Evolutionary conservation across 352 stramenopile genomes (phyloP), one percentile per base, ranked within the genome.

Genomic region (Globisporangium uncinulatum): DNA sequence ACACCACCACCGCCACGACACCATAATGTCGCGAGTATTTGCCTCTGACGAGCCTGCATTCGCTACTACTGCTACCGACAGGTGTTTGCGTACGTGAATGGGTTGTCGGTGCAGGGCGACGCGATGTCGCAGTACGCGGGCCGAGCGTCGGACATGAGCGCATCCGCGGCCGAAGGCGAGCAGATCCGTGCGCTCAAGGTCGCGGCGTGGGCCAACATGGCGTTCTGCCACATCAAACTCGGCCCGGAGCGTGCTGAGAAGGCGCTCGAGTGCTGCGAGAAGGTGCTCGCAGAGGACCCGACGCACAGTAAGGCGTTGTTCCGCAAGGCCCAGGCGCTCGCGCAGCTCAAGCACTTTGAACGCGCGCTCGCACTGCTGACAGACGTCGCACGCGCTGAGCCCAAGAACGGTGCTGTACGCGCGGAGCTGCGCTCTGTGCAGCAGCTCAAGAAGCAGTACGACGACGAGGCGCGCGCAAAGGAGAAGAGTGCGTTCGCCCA

Each of bases 31-130:
- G 24, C 24, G 24, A 29, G 24, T 29, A 29, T 29, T 29, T 29
- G 24, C 24, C 39, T 44, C 39, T 20, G 13, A n/a, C 14, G 11
- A 20, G 37, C 39, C 13, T 14, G 6, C 17, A 7, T 43, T 17
- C 37, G 6, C 37, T 21, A 19, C 24, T 29, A 29, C 34, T 13
- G 5, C 34, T 39, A 13, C 5, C 8, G 15, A 11, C 37, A 73
- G 66, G 77, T 94, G 39, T 92, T 92, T 61, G 76, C 83, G 37
- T 94, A 92, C 56, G 71, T 94, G 37, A 94, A 92, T 59, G 84
- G 84, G 0, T 45, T 94, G 32, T 90, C 79, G 11, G 71, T 84
- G 49, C 61, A 84, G 21, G 82, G 82, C 34, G 84, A 94, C 61
- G 70, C 76, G 42, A 94, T 94, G 84, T 65, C 70, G 32, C 74